Base-by-base conservation (phyloP, 257 asterid species). In the Perilla frutescens region DNA sequence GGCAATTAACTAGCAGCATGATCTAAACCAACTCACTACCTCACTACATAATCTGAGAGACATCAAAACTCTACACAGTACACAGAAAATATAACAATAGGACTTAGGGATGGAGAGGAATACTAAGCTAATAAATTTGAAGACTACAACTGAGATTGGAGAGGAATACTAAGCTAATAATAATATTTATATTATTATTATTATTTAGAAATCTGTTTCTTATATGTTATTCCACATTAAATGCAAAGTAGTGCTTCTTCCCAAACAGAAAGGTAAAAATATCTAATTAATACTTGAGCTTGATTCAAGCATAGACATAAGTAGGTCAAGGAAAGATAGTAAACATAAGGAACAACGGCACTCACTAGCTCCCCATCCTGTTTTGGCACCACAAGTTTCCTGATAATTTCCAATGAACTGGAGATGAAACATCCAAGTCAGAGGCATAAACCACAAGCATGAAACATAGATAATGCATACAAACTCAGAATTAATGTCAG, bases 301-400 rank as follows among this genome's bases (percentile, higher is more conserved):
- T 59, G 40, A 26, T 51, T 44, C 43, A 53, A 73, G 75, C 62
- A 63, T 44, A 43, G 56, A 66, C 14, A 58, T 11, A 36, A 15
- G 54, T 12, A 49, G 47, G 51, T 60, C 55, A 66, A 69, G 29
- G 49, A 48, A 43, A 55, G 48, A 15, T 59, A 20, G 8, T 20
- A 45, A 47, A 41, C 6, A 51, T 32, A 76, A 73, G 51, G 48
- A 45, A 60, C 37, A 5, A 20, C 37, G 58, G 63, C 20, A 81
- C 91, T 82, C 77, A 91, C 98, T 96, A 34, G 98, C 79, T 69
- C 98, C 98, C 97, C 97, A 94, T 67, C 98, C 98, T 53, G 93
- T 85, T 88, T 77, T 89, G 80, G 65, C 75, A 79, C 97, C 96
- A 72, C 65, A 71, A 10, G 91, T 83, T 82, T 94, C 98, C 86